Evolutionary conservation across 169 alveolate species (phyloP), one percentile per base, ranked within the genome.

Genomic region (Cryptosporidium meleagridis): DNA sequence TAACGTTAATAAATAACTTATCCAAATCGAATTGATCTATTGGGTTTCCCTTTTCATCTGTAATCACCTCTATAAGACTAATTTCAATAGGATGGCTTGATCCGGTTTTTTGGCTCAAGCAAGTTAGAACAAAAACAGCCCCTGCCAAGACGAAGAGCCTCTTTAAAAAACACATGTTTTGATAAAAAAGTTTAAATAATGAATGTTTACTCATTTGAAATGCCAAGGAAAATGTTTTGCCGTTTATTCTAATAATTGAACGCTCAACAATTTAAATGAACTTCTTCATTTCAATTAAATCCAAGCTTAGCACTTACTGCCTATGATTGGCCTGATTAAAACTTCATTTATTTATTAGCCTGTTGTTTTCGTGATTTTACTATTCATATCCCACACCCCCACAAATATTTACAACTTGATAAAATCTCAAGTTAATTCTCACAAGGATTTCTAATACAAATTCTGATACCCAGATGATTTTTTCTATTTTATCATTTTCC

Each of bases 371-470:
- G 8, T 29, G 29, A 37, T 37, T n/a, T 37, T 65, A 65, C 51
- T 65, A 65, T 44, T 35, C 51, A 29, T 5, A 29, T n/a, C 72
- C 72, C 72, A 65, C 72, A 65, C 72, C 51, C 52, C 72, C 72
- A 65, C 72, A 65, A 33, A 31, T 65, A 31, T 65, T 65, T 65
- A 37, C 72, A 33, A 65, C 7, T 65, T 65, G 29, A 26, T 55
- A 1, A 1, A 55, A 55, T 10, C 26, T 9, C 8, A n/a, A 2
- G 67, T 26, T 55, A 55, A 23, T 21, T 55, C 67, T 55, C 37
- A 21, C 62, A 12, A 0, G 55, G 5, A 5, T 12, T 48, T 48
- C 8, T 2, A 48, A 48, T 48, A 48, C 55, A 48, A 48, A 48
- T 16, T 48, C 18, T 14, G 5, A 16, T 16, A 48, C 9, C 21